Percentiles rank a stretch among this genome's conserved stretches.
These are phyloP conservation scores for Trametes elegans DNA, from an alignment of 768 basidiomycete genomes.

Conservation along the genomic window DNA sequence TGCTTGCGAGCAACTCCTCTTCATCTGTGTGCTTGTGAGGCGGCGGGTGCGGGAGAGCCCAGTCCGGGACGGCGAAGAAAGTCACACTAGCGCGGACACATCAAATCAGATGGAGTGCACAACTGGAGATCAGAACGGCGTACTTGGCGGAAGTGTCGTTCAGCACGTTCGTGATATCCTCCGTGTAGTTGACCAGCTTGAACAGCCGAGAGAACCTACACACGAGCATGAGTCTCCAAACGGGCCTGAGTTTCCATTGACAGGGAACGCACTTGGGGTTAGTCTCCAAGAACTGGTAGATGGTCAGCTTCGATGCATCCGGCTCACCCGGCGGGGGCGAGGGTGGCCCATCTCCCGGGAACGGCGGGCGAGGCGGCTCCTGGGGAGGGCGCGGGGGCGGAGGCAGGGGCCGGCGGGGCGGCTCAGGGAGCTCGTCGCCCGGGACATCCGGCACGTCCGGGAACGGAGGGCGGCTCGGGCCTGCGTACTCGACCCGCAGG, in stretches of 20 bases:
- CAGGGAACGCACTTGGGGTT: slow-evolving; percentile 21
- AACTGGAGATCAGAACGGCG: neutral
- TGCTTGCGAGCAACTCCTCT: slow-evolving; percentile 8
- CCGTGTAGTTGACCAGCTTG: slow-evolving; percentile 40
- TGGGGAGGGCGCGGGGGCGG: neutral
- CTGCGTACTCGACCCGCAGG: no score
- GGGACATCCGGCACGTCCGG: neutral
- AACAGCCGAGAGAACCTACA: slow-evolving; percentile 41
- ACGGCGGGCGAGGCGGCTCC: neutral
- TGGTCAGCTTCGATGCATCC: slow-evolving; percentile 18
- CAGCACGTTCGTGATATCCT: slow-evolving; percentile 37
- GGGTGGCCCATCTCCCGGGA: neutral
- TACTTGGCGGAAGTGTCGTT: slow-evolving; percentile 40
- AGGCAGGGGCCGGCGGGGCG: neutral
- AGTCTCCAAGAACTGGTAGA: slow-evolving; percentile 30
- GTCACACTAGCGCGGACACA: slow-evolving; percentile 40
- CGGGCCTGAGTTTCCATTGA: neutral
- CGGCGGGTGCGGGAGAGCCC: slow-evolving; percentile 35
- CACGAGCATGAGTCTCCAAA: neutral
- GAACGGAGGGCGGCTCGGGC: neutral
- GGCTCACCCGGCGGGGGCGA: neutral
- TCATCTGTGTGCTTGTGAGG: slow-evolving; percentile 12
- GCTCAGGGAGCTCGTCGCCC: neutral
- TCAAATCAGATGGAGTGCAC: neutral
- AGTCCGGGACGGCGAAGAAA: slow-evolving; percentile 52